Evolutionary conservation across 306 rosid species (phyloP), one percentile per base, ranked within the genome.

Genomic region (Mimosa pudica): DNA sequence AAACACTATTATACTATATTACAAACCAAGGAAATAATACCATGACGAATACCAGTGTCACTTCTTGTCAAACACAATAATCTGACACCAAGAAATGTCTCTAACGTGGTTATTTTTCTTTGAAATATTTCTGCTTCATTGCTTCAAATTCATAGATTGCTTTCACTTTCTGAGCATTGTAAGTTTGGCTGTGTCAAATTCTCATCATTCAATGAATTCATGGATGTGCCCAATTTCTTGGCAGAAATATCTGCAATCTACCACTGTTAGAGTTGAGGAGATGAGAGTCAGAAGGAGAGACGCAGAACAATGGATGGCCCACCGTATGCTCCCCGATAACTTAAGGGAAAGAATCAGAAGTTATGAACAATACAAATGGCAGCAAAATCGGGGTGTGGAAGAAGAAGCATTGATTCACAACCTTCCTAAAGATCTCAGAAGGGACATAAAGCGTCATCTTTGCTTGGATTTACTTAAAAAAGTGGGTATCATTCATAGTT

Each of bases 221-320:
- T 78, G 66, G 9, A 8, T 66, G 57, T 80, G 73, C 64, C 18
- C 45, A 80, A 47, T 81, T 9, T 73, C 63, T 70, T 83, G 55
- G 33, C 85, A 95, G 99, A 91, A 88, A 89, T 95, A 80, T 85
- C 81, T 95, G 71, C 97, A 93, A 80, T 95, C 98, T 49, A 86
- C 94, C 35, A 87, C 97, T 11, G 88, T 87, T 35, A 95, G 97
- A 87, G 77, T 93, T 48, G 98, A 95, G 85, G 96, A 95, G 82
- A 92, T 93, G 99, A 85, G 96, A 83, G 54, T 89, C 69, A 90
- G 84, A 83, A 89, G 90, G 80, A 64, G 88, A 42, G 99, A 95
- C 63, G 92, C 92, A 4, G 98, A 95, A 80, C 93, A 85, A 75
- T 95, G 99, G 99, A 95, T 95, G 99, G 57, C 94, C 49, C 97